Percentiles rank a stretch among this genome's conserved stretches.
phyloP scores from a whole-genome alignment of 352 stramenopile genomes.

The Globisporangium okanoganense region DNA sequence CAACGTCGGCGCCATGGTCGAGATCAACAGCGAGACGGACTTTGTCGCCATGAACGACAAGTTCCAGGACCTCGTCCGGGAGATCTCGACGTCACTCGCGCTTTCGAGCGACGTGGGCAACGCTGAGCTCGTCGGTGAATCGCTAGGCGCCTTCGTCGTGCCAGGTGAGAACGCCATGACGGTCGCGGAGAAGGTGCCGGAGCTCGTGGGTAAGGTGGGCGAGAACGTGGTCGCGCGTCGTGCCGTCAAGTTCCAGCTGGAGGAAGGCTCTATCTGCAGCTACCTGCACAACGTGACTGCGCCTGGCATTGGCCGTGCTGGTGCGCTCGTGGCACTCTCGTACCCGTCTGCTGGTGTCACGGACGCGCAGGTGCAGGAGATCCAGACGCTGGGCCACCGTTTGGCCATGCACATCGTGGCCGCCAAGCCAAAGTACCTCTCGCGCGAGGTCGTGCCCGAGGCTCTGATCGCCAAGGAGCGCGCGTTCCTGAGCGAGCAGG shows the following conservation, averaged over 20 bases:
- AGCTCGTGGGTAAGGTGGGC: conserved; percentile 80
- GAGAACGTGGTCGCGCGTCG: conserved; percentile 85
- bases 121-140: conserved; percentile 29
- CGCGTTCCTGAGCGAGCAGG: conserved; percentile 87
- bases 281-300: conserved; percentile 85
- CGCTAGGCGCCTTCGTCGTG: conserved; percentile 41
- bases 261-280: conserved; percentile 71
- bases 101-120: conserved; percentile 16
- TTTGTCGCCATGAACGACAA: conserved; percentile 93
- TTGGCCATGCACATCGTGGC: conserved; percentile 96
- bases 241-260: conserved; percentile 62
- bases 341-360: conserved; percentile 46
- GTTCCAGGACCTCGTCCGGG: conserved; percentile 77
- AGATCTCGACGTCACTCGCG: conserved; percentile 45
- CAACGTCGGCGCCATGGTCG: conserved; percentile 84
- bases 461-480: conserved; percentile 90
- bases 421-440: conserved; percentile 89
- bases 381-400: conserved; percentile 86
- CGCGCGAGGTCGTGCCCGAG: conserved; percentile 79
- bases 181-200: conserved; percentile 67
- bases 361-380: conserved; percentile 40
- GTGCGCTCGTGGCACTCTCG: conserved; percentile 90
- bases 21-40: conserved; percentile 95
- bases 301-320: conserved; percentile 66
- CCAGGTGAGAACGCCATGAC: conserved; percentile 32